A percentile compares a stretch with the other conserved stretches of the same genome.
Evolutionary conservation across 441 rosid species (phyloP).

Genomic region (Isatis lusitanica): DNA sequence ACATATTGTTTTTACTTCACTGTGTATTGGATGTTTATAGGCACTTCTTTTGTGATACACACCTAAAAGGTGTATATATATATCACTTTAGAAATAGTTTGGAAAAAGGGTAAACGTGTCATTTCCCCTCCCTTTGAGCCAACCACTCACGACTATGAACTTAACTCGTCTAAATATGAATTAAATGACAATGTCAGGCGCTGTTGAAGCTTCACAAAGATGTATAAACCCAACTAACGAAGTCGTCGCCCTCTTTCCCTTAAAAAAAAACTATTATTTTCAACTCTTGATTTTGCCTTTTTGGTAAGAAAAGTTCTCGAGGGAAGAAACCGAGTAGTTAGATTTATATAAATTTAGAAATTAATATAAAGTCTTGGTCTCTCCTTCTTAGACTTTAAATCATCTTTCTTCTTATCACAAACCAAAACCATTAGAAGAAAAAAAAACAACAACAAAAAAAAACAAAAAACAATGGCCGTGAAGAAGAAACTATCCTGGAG

Average conservation of each 20-base stretch:
- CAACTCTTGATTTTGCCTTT: constrained; percentile 13
- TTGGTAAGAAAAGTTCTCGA: constrained; percentile 20
- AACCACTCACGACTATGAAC: constrained; percentile 40
- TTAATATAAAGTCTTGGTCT: constrained; percentile 13
- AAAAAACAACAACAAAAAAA: too few relatives aligned
- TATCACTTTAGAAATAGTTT: not conserved
- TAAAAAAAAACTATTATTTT: not conserved
- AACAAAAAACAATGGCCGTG: constrained; percentile 34
- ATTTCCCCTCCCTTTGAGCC: constrained; percentile 33
- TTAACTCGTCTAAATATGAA: constrained; percentile 20
- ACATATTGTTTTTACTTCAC: too few relatives aligned
- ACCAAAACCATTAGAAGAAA: constrained; percentile 1
- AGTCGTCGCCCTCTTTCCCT: constrained; percentile 43
- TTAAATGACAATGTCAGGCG: constrained; percentile 18
- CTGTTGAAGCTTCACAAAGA: not conserved
- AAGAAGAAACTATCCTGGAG: constrained; percentile 45
- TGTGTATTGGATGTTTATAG: too few relatives aligned
- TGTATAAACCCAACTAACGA: constrained; percentile 20
- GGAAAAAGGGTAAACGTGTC: constrained; percentile 37
- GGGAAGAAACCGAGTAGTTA: constrained; percentile 2
- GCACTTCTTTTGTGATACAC: too few relatives aligned
- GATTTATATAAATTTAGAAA: constrained; percentile 1
- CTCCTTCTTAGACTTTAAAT: constrained; percentile 7
- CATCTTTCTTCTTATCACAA: not conserved
- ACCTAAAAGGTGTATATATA: not conserved